Evolutionary conservation across 106 monocot genomes (phyloP), one percentile per base, ranked within the genome.

Genomic region (Platanthera guangdongensis): DNA sequence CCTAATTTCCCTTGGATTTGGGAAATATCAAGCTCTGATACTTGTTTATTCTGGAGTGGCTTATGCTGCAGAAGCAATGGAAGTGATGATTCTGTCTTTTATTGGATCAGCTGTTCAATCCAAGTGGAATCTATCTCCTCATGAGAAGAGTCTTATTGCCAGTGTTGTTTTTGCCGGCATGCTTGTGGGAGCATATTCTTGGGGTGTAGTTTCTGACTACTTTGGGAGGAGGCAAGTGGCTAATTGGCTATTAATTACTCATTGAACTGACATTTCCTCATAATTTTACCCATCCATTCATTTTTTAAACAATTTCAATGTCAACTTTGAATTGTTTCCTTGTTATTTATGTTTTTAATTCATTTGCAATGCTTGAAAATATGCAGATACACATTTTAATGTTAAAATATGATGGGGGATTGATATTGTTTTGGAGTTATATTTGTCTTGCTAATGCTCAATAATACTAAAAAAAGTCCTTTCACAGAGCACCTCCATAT

Each of bases 81-180:
- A 94, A 74, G 67, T 88, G 73, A 94, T 94, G 93, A 83, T 94
- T 54, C 90, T 94, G 0, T 94, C 93, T 1, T 94, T 94, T 28
- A 81, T 94, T 14, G 93, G 90, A 0, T 83, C 84, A 2, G 60
- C 90, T 7, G 86, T 94, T 55, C 82, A 71, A 72, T 32, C 30
- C 2, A 76, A 88, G 52, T 94, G 93, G 93, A 54, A 73, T 3
- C 81, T 88, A 8, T 83, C 90, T 75, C 74, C 90, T 21, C 39
- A 65, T 5, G 59, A 90, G 63, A 77, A 90, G 80, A 86, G 90
- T 62, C 50, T 94, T 16, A 86, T 94, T 78, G 85, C 86, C 11
- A 90, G 88, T 76, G 80, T 85, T 57, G 90, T 94, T 48, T 94
- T 90, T 74, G 88, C 51, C 25, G 90, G 93, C 1, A 90, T 85